Evolutionary conservation across 495 filamentous ascomycete species (phyloP).

Genomic region (Tuber aestivum): DNA sequence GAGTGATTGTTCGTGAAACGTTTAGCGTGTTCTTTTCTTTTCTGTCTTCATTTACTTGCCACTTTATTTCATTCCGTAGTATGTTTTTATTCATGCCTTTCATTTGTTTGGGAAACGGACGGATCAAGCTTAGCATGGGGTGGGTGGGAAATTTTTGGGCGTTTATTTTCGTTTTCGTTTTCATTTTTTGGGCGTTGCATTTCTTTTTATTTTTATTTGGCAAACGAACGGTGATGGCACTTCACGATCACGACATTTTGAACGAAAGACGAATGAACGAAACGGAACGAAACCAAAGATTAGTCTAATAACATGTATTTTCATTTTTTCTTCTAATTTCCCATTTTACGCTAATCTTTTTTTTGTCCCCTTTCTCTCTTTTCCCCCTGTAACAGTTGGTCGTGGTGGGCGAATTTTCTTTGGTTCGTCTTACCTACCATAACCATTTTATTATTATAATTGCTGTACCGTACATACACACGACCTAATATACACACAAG

Average conservation of each 20-base stretch:
- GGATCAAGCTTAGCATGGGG: not conserved
- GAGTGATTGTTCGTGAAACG: conserved; percentile 31
- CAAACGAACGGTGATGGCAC: not conserved
- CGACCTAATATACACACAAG: not conserved
- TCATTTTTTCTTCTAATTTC: not conserved
- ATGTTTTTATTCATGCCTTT: conserved; percentile 25
- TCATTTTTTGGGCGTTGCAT: not conserved
- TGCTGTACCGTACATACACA: not conserved
- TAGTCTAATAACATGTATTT: not conserved
- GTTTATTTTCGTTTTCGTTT: conserved; percentile 20
- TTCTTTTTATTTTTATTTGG: not conserved
- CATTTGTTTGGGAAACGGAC: conserved; percentile 26
- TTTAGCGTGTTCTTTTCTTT: conserved; percentile 4
- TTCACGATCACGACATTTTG: not conserved
- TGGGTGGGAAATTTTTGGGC: conserved; percentile 29
- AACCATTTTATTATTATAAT: not conserved
- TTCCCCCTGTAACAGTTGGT: not conserved
- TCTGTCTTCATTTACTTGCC: conserved; percentile 6
- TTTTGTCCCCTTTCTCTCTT: not conserved
- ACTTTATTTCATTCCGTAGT: conserved; percentile 20
- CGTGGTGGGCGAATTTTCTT: not conserved
- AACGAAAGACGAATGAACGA: not conserved
- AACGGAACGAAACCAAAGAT: not conserved
- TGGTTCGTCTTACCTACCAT: not conserved
- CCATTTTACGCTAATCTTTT: not conserved